These are phyloP conservation scores for Retiboletus fuscus DNA, from an alignment of 1,284 basidiomycete genomes.

Conservation along the genomic window DNA sequence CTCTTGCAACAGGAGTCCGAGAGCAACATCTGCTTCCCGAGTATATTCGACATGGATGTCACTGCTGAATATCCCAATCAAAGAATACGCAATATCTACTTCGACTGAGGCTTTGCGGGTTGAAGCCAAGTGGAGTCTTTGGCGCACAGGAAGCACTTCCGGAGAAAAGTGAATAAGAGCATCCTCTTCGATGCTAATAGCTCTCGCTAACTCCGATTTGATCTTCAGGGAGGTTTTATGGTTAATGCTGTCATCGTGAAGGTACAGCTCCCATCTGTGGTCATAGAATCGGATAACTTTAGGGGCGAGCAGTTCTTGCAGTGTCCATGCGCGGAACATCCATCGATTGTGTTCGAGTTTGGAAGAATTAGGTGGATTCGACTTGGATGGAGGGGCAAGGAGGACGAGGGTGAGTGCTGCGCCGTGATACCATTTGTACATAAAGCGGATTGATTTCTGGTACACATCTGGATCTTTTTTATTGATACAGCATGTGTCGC, in stretches of 20 bases:
- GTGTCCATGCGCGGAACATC: constrained; percentile 38
- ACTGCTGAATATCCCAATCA: constrained; percentile 29
- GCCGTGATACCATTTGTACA: constrained; percentile 39
- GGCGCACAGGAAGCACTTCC: constrained; percentile 11
- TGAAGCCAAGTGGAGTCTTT: constrained; percentile 29
- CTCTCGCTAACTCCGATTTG: constrained; percentile 14
- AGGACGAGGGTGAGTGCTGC: constrained; percentile 34
- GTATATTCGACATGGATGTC: constrained; percentile 19
- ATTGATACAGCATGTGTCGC: constrained; percentile 32
- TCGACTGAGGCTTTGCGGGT: constrained; percentile 25
- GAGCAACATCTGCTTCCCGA: constrained; percentile 23
- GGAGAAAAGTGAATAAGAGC: constrained; percentile 23
- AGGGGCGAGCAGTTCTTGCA: constrained; percentile 35
- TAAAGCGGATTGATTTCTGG: constrained; percentile 29
- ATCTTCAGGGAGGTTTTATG: constrained; percentile 25
- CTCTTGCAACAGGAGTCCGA: constrained; percentile 33
- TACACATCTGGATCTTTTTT: constrained; percentile 12
- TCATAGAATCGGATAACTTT: constrained; percentile 28
- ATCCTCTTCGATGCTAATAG: background rate
- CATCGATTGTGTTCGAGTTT: constrained; percentile 29
- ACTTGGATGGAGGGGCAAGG: constrained; percentile 24
- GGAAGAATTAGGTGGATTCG: background rate
- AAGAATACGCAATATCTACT: constrained; percentile 32
- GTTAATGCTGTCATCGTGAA: constrained; percentile 8
- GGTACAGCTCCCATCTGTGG: constrained; percentile 22